Evolutionary conservation across 1,284 basidiomycete genomes (phyloP).

Genomic region (Ceratorhiza oryzae-sativae): DNA sequence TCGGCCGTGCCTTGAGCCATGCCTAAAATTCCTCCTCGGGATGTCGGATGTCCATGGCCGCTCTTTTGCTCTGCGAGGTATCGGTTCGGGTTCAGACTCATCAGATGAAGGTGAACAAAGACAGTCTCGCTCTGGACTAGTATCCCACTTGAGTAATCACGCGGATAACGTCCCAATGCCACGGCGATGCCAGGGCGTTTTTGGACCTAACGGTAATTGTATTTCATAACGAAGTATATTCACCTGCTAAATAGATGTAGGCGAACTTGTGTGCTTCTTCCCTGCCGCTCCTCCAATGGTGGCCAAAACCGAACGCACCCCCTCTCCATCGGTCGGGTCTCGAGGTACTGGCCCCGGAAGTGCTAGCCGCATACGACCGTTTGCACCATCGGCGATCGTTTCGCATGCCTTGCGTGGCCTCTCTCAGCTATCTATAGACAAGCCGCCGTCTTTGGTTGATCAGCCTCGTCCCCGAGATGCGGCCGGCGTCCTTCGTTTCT

Average conservation of each 20-base stretch:
- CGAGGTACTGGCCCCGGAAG: conserved; percentile 39
- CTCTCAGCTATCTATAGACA: conserved; percentile 41
- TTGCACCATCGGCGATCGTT: conserved; percentile 41
- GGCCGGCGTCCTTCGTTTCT: conserved; percentile 32
- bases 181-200: conserved; percentile 79
- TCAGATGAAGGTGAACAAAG: conserved; percentile 42
- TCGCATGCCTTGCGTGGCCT: conserved; percentile 42
- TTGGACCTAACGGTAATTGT: conserved; percentile 80
- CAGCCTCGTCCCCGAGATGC: conserved; percentile 23
- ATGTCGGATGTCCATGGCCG: conserved; percentile 50
- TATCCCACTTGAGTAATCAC: conserved; percentile 55
- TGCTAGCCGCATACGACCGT: conserved; percentile 34
- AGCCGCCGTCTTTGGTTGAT: conserved; percentile 27
- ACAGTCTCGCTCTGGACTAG: conserved; percentile 34
- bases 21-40: conserved; percentile 80
- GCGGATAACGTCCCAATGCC: conserved; percentile 82
- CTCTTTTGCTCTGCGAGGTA: conserved; percentile 47
- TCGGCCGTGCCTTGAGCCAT: conserved; percentile 81
- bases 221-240: not conserved
- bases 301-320: conserved; percentile 24
- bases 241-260: conserved; percentile 52
- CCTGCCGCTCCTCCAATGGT: not conserved
- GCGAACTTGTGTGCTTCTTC: conserved; percentile 86
- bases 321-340: conserved; percentile 40
- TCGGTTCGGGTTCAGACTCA: conserved; percentile 50